Conservation (phyloP, 257 asterid genomes). For the Leptodermis oblonga region DNA sequence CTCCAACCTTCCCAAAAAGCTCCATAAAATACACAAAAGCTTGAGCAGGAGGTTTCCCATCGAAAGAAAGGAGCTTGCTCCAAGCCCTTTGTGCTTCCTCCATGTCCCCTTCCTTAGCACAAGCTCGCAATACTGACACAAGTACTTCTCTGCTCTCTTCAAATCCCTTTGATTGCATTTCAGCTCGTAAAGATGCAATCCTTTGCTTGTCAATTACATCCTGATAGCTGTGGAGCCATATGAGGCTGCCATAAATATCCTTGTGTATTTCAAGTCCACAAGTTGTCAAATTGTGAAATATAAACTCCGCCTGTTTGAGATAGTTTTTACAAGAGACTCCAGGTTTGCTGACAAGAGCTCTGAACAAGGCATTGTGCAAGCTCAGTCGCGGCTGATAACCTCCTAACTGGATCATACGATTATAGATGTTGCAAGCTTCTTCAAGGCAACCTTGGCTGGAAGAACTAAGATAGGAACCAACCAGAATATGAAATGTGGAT, state of each 20-base stretch:
- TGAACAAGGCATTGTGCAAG: constrained; percentile 79
- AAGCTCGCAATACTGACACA: constrained; percentile 71
- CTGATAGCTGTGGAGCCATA: constrained; percentile 92
- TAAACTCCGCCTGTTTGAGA: constrained; percentile 82
- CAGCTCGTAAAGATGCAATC: constrained; percentile 51
- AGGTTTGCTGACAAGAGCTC: constrained; percentile 62
- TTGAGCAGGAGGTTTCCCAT: constrained; percentile 46
- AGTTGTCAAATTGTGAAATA: constrained; percentile 60
- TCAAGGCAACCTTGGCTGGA: constrained; percentile 54
- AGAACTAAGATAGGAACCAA: constrained; percentile 78
- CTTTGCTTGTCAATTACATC: constrained; percentile 69
- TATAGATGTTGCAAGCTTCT: constrained; percentile 73
- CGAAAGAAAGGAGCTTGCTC: constrained; percentile 42
- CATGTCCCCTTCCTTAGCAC: constrained; percentile 70
- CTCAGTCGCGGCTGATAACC: constrained; percentile 78
- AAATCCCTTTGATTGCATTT: constrained; percentile 55
- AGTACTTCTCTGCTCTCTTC: constrained; percentile 60
- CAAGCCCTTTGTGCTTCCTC: constrained; percentile 72
- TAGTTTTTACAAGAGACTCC: constrained; percentile 49
- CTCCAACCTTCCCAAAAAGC: constrained; percentile 55
- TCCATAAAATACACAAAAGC: constrained; percentile 75
- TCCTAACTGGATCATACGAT: constrained; percentile 88
- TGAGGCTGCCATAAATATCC: constrained; percentile 75
- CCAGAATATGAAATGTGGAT: constrained; percentile 78
- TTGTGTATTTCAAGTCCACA: constrained; percentile 58